Conservation (phyloP, 805 yeast species). For the Kuraishia hungarica region DNA sequence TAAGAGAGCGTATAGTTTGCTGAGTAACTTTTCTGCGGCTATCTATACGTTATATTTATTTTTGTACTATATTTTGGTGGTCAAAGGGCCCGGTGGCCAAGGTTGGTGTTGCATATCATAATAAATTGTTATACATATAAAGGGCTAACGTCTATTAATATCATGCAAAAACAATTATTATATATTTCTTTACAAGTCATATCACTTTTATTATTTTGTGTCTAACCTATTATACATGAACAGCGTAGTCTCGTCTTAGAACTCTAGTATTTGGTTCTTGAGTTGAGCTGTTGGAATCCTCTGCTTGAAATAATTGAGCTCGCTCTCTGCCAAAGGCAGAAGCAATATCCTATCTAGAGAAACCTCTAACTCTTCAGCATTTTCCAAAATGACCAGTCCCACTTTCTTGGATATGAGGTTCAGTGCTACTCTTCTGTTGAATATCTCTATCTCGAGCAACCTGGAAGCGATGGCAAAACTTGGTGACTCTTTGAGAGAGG, state of each 20-base stretch:
- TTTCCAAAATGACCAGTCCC: constrained; percentile 19
- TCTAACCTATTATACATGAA: background rate
- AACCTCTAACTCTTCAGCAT: constrained; percentile 5
- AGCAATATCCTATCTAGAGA: constrained; percentile 25
- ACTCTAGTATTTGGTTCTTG: background rate
- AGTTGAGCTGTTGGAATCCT: constrained; percentile 4
- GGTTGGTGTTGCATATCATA: background rate
- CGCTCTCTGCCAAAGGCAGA: constrained; percentile 39
- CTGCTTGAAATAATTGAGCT: constrained; percentile 25
- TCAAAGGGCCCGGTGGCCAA: background rate
- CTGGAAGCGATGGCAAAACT: background rate
- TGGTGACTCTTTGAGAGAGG: constrained; percentile 24
- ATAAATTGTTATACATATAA: background rate
- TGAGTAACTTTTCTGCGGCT: too few relatives aligned
- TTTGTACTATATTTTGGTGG: background rate
- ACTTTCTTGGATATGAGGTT: constrained; percentile 43
- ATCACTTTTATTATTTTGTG: background rate
- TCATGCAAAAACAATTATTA: too few relatives aligned
- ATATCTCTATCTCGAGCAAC: constrained; percentile 11
- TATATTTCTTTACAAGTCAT: background rate
- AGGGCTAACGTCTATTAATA: background rate
- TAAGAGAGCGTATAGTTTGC: too few relatives aligned
- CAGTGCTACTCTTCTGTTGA: constrained; percentile 37
- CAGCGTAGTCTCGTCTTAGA: background rate
- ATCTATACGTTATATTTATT: background rate